These are phyloP conservation scores for Sporothrix pseudoabietina DNA, from an alignment of 2,329 filamentous ascomycete species.

Conservation along the genomic window DNA sequence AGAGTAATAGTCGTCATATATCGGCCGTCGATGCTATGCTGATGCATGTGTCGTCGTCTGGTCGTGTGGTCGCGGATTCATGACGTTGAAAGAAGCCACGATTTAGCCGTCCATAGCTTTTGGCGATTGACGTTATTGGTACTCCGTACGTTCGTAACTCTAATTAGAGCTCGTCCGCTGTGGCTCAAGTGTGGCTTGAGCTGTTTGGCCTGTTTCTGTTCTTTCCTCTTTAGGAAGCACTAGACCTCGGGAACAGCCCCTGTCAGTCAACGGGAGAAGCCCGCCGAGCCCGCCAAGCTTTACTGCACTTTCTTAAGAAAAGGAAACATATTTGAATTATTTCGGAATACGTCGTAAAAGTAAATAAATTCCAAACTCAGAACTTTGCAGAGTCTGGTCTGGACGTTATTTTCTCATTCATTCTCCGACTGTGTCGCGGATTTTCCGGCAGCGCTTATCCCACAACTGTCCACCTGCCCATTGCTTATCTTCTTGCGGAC, in stretches of 20 bases:
- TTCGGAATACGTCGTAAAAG: not conserved
- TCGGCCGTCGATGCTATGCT: not conserved
- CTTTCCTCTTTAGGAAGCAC: not conserved
- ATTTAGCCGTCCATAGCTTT: conserved; percentile 10
- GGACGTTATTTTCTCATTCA: not conserved
- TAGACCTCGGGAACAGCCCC: not conserved
- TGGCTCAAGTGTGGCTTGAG: conserved; percentile 18
- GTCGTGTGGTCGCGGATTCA: conserved; percentile 6
- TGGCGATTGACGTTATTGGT: not conserved
- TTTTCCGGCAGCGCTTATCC: conserved; percentile 1
- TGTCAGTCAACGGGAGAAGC: not conserved
- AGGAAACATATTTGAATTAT: not conserved
- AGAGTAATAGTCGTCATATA: not conserved
- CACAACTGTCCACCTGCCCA: not conserved
- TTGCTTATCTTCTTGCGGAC: conserved; percentile 10
- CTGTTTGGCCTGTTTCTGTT: not conserved
- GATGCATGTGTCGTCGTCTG: not conserved
- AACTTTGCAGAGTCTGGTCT: not conserved
- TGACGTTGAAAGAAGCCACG: conserved; percentile 10
- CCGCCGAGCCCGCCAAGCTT: not conserved
- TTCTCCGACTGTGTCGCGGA: conserved; percentile 3
- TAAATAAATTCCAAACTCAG: not conserved
- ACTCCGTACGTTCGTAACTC: not conserved
- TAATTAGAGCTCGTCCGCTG: not conserved
- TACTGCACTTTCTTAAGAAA: not conserved